Conservation (phyloP, 192 early-diverging fungal genomes). For the Linnemannia zychae region DNA sequence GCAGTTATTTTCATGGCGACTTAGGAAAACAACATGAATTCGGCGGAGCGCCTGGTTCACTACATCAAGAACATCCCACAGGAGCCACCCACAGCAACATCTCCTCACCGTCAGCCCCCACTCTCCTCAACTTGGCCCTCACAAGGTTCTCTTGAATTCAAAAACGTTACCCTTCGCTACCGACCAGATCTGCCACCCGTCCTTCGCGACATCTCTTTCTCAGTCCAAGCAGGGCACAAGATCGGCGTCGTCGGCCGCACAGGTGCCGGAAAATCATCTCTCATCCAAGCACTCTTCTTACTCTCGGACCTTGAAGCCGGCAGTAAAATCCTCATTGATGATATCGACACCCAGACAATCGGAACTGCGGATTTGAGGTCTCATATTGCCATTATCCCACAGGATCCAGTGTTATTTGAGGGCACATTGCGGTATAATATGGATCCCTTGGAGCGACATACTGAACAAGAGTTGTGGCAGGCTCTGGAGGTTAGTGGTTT, state of each 20-base stretch:
- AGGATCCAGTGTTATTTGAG: constrained; percentile 66
- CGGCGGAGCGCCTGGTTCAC: constrained; percentile 16
- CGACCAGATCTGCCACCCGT: constrained; percentile 73
- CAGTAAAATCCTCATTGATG: constrained; percentile 78
- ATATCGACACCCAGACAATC: constrained; percentile 75
- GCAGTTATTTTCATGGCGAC: neutral
- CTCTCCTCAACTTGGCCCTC: constrained; percentile 67
- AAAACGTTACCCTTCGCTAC: constrained; percentile 80
- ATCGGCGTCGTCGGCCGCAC: constrained; percentile 93
- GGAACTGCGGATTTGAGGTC: constrained; percentile 80
- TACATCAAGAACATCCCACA: constrained; percentile 28
- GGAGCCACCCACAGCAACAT: constrained; percentile 33
- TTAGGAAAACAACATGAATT: constrained; percentile 40
- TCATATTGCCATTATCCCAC: constrained; percentile 88
- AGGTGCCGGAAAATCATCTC: constrained; percentile 84
- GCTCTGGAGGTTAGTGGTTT: constrained; percentile 75
- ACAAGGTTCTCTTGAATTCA: constrained; percentile 74
- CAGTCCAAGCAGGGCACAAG: constrained; percentile 71
- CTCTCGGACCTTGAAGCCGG: constrained; percentile 73
- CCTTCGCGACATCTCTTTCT: constrained; percentile 77
- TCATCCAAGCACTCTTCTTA: constrained; percentile 83
- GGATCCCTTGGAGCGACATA: constrained; percentile 62
- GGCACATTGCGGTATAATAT: constrained; percentile 67
- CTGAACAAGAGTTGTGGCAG: constrained; percentile 74
- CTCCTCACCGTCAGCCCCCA: constrained; percentile 25